A percentile compares a stretch with the other conserved stretches of the same genome.
phyloP scores from a whole-genome alignment of 768 basidiomycete species.

The Leccinum uliginosum region DNA sequence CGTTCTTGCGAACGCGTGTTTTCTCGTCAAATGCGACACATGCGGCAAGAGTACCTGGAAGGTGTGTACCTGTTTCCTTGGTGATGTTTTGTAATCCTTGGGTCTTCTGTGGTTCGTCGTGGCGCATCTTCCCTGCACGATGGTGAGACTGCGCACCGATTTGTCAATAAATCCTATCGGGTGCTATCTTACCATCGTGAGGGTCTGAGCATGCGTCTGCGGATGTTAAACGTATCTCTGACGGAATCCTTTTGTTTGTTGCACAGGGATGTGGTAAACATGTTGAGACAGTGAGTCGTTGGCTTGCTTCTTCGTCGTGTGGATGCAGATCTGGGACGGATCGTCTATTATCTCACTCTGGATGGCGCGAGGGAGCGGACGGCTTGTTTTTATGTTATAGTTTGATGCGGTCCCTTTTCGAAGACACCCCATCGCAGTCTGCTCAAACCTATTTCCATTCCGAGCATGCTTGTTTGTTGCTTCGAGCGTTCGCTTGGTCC shows the following conservation, averaged over 20 bases:
- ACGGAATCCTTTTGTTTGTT: background rate
- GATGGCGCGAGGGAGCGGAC: conserved; percentile 5
- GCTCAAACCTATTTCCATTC: conserved; percentile 19
- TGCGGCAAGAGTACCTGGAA: conserved; percentile 72
- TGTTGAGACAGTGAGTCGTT: conserved; percentile 52
- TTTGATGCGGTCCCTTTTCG: conserved; percentile 36
- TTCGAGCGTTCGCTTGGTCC: conserved; percentile 22
- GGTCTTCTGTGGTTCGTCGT: conserved; percentile 17
- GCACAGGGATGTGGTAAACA: conserved; percentile 68
- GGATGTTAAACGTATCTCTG: conserved; percentile 15
- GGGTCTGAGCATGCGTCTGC: conserved; percentile 11
- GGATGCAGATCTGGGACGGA: conserved; percentile 16
- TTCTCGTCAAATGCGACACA: conserved; percentile 49
- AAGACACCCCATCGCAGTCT: conserved; percentile 30
- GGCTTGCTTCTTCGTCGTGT: conserved; percentile 9
- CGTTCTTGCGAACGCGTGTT: conserved; percentile 52
- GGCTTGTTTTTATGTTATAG: conserved; percentile 23
- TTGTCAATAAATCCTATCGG: conserved; percentile 1
- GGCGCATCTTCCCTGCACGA: conserved; percentile 14
- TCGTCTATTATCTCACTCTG: conserved; percentile 7
- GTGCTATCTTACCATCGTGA: conserved; percentile 5
- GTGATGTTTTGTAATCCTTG: conserved; percentile 16
- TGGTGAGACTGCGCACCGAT: conserved; percentile 14
- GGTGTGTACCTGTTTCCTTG: conserved; percentile 41
- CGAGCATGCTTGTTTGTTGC: background rate